A percentile compares a stretch with the other conserved stretches of the same genome.
phyloP scores from a whole-genome alignment of 495 filamentous ascomycete genomes.

The Pseudevernia furfuracea region DNA sequence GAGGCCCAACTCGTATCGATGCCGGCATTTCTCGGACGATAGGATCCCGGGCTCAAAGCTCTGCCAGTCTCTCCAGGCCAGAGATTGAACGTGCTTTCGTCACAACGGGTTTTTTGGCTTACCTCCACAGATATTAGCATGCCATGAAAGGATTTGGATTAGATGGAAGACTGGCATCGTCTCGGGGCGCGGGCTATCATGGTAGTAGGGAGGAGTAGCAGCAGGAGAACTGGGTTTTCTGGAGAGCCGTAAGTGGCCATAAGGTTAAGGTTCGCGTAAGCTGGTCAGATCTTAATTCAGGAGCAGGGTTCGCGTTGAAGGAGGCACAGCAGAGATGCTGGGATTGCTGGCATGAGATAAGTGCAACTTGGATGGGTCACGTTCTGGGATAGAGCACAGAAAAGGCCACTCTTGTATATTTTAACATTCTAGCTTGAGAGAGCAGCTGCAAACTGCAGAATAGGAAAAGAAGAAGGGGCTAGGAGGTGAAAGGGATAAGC shows the following conservation, averaged over 20 bases:
- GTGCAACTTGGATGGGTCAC: neutral
- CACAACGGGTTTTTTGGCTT: neutral
- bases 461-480: neutral
- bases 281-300: neutral
- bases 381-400: neutral
- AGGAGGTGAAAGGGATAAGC: neutral
- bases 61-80: neutral
- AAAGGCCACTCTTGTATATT: neutral
- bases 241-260: neutral
- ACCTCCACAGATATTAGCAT: neutral
- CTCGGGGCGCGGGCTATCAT: neutral
- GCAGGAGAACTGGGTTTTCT: neutral
- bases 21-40: neutral
- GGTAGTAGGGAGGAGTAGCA: neutral
- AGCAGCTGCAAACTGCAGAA: no score
- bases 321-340: neutral
- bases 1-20: neutral
- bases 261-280: neutral
- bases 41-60: neutral
- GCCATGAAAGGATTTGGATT: neutral
- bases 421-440: neutral
- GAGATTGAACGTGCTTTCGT: neutral
- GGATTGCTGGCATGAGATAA: neutral
- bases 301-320: neutral
- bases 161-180: neutral